These are phyloP conservation scores for Phytophthora colocasiae DNA, from an alignment of 352 stramenopile species.

Conservation along the genomic window DNA sequence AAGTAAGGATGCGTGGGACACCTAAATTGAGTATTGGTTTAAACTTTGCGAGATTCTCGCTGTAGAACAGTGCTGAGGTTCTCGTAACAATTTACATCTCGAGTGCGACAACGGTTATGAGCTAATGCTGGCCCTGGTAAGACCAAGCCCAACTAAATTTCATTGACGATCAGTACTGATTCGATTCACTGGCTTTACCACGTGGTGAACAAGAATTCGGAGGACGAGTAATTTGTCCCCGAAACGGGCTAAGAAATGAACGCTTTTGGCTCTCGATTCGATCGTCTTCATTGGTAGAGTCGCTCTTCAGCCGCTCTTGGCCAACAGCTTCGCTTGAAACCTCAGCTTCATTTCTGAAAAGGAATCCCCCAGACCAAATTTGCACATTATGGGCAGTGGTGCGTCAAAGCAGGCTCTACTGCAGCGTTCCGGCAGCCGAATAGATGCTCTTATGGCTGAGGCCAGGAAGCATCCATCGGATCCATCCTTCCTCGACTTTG, in stretches of 20 bases:
- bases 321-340: neutral
- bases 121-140: slow-evolving; percentile 27
- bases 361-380: neutral
- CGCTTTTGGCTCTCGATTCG: slow-evolving; percentile 6
- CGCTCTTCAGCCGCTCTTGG: neutral
- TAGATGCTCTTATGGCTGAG: slow-evolving; percentile 31
- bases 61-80: neutral
- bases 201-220: slow-evolving; percentile 18
- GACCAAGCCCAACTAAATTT: slow-evolving; percentile 23
- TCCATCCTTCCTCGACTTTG: slow-evolving; percentile 3
- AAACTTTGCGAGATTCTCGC: too few relatives aligned
- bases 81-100: neutral
- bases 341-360: slow-evolving; percentile 13
- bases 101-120: slow-evolving; percentile 2
- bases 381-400: slow-evolving; percentile 41
- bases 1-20: too few relatives aligned
- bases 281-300: slow-evolving; percentile 29
- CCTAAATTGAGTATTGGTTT: neutral
- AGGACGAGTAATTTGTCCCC: slow-evolving; percentile 25
- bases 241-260: slow-evolving; percentile 25
- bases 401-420: slow-evolving; percentile 35
- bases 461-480: slow-evolving; percentile 3
- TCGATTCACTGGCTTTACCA: neutral
- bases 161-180: slow-evolving; percentile 8
- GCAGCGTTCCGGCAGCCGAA: slow-evolving; percentile 43